These are phyloP conservation scores for Entophlyctis helioformis DNA, from an alignment of 192 early-diverging fungal species.

Conservation along the genomic window DNA sequence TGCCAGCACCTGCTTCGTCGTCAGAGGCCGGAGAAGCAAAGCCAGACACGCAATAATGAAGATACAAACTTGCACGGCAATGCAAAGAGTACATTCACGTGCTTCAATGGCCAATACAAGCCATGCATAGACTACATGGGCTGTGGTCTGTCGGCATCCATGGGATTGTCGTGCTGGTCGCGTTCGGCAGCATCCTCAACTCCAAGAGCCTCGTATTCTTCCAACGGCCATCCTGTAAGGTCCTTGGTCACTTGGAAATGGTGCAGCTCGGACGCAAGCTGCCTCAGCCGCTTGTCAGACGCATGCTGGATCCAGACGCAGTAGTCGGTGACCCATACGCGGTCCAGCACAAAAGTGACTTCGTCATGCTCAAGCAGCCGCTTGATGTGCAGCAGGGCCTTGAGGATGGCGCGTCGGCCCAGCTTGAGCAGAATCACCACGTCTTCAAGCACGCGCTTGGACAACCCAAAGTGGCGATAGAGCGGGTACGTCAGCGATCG, in stretches of 20 bases:
- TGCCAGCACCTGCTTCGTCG: too few species aligned
- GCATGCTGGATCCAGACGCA: conserved; percentile 87
- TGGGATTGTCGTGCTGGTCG: too few species aligned
- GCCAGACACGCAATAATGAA: too few species aligned
- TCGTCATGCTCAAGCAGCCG: conserved; percentile 76
- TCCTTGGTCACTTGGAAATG: conserved; percentile 55
- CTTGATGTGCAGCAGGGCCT: conserved; percentile 67
- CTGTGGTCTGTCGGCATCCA: too few species aligned
- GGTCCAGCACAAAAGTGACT: conserved; percentile 73
- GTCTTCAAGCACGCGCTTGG: conserved; percentile 64
- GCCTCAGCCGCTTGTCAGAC: conserved; percentile 57
- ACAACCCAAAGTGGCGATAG: conserved; percentile 68
- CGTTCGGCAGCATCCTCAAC: too few species aligned
- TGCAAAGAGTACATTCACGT: too few species aligned
- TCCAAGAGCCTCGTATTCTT: conserved; percentile 69
- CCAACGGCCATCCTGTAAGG: conserved; percentile 64
- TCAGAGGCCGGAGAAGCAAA: too few species aligned
- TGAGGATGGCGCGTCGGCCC: conserved; percentile 69
- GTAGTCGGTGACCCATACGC: conserved; percentile 88
- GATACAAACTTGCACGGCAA: too few species aligned
- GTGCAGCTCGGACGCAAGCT: conserved; percentile 72
- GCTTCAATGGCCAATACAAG: too few species aligned
- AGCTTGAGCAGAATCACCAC: conserved; percentile 70
- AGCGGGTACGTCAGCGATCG: conserved; percentile 81
- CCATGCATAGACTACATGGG: too few species aligned